Conservation (phyloP, 2,329 filamentous ascomycete species). For the Monosporascus sp. region DNA sequence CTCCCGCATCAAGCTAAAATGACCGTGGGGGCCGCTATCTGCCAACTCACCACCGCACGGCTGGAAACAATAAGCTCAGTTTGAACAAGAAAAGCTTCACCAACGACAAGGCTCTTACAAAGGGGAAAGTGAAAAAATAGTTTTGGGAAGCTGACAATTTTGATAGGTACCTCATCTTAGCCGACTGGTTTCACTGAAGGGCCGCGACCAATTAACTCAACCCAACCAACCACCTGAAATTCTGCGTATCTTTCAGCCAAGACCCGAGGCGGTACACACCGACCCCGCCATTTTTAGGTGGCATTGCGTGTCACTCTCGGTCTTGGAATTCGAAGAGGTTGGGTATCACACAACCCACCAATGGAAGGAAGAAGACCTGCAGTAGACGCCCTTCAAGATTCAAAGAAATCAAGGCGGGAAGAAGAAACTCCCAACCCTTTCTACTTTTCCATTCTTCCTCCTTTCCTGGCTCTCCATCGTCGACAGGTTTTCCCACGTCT, state of each 20-base stretch:
- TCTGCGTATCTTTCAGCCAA: neutral
- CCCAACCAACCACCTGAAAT: neutral
- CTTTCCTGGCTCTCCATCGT: neutral
- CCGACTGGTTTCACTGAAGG: neutral
- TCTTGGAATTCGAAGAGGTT: neutral
- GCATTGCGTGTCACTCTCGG: neutral
- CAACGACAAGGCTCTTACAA: neutral
- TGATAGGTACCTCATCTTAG: neutral
- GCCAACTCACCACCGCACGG: neutral
- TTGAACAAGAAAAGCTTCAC: neutral
- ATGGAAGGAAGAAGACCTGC: neutral
- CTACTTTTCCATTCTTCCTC: neutral
- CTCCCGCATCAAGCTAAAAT: neutral
- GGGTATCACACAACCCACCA: neutral
- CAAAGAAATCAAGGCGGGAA: neutral
- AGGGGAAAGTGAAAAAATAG: neutral
- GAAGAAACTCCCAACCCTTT: neutral
- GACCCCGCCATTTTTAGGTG: neutral
- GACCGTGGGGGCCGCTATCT: neutral
- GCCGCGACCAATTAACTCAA: no score
- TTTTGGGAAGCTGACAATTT: neutral
- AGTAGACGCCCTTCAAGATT: neutral
- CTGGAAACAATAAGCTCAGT: neutral
- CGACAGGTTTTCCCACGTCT: neutral
- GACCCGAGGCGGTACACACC: neutral